Evolutionary conservation across 371 early-diverging fungal species (phyloP).

Genomic region (Mucor sp.): DNA sequence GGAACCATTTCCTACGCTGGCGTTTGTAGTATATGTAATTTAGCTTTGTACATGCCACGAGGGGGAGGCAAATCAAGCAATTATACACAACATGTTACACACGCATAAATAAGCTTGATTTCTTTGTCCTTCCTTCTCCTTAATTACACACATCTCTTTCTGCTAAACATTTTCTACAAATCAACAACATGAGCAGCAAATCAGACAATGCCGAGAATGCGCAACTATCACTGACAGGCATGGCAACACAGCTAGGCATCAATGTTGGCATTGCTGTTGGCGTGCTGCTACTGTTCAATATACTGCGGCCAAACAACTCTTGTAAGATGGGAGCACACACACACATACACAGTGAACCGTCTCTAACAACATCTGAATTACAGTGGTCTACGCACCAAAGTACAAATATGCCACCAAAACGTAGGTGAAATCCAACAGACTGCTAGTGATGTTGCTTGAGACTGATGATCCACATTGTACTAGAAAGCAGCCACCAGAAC

Average conservation of each 20-base stretch:
- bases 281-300: slow-evolving; percentile 42
- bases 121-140: not conserved
- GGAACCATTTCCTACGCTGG: not conserved
- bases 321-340: slow-evolving; percentile 46
- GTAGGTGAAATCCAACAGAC: slow-evolving; percentile 30
- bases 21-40: not conserved
- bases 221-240: slow-evolving; percentile 34
- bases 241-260: slow-evolving; percentile 52
- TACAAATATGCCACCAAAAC: slow-evolving; percentile 47
- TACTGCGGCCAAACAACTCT: slow-evolving; percentile 55
- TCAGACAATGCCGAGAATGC: slow-evolving; percentile 13
- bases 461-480: not conserved
- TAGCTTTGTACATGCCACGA: not conserved
- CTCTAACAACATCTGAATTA: not conserved
- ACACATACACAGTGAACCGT: too few relatives aligned
- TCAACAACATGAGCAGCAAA: not conserved
- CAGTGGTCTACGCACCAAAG: slow-evolving; percentile 51
- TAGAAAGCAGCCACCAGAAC: slow-evolving; percentile 70
- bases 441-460: not conserved
- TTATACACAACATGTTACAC: not conserved
- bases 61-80: not conserved
- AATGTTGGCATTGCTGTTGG: slow-evolving; percentile 51
- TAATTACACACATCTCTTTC: not conserved
- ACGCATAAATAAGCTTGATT: not conserved
- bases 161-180: not conserved